These are phyloP conservation scores for Cryptosporidium ryanae DNA, from an alignment of 169 alveolate species.

Conservation along the genomic window DNA sequence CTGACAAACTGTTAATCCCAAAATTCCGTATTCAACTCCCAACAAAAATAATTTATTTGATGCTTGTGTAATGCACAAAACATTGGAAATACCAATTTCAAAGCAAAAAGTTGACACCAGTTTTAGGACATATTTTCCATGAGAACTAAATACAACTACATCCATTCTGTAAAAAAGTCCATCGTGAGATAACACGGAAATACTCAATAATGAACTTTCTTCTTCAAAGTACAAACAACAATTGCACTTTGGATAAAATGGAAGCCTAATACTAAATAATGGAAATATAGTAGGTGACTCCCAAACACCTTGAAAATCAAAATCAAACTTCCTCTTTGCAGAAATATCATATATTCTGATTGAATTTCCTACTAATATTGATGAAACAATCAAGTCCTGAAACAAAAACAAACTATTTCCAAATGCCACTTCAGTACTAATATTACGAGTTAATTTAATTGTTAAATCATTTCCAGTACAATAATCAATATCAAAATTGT, in stretches of 20 bases:
- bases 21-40: conserved; percentile 5
- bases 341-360: conserved; percentile 19
- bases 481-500: conserved; percentile 3
- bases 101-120: conserved; percentile 1
- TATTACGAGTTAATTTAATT: background rate
- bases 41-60: conserved; percentile 5
- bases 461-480: background rate
- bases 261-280: conserved; percentile 24
- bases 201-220: conserved; percentile 17
- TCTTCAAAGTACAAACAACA: conserved; percentile 21
- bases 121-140: background rate
- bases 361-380: background rate
- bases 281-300: background rate
- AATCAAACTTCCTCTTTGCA: background rate
- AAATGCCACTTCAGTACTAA: background rate
- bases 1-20: background rate
- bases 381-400: conserved; percentile 37
- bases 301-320: background rate
- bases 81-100: conserved; percentile 6
- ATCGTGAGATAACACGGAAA: conserved; percentile 14
- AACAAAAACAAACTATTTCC: conserved; percentile 20
- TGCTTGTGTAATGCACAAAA: conserved; percentile 6
- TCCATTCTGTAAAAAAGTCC: conserved; percentile 20
- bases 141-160: background rate
- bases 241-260: conserved; percentile 18